Conservation (phyloP, 345 rosid species). For the Gossypium mustelinum region DNA sequence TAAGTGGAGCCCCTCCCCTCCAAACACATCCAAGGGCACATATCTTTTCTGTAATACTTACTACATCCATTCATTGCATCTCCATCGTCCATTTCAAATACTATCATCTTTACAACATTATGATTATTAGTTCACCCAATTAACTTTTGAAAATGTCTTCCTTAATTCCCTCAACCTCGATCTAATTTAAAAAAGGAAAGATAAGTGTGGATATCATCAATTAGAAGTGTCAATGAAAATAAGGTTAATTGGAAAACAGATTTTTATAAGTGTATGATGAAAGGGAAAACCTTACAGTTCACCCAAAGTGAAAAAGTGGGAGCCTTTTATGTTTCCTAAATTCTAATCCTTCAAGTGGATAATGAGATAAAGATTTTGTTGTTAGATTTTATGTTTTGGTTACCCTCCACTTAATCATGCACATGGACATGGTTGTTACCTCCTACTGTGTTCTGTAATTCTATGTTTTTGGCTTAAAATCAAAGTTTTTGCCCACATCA, state of each 20-base stretch:
- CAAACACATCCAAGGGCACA: slow-evolving; percentile 1
- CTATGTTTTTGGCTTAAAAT: slow-evolving; percentile 1
- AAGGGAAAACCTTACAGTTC: no score
- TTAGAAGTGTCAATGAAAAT: no score
- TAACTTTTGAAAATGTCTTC: no score
- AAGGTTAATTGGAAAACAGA: no score
- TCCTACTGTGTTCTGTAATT: not conserved
- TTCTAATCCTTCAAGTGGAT: no score
- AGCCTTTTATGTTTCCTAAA: no score
- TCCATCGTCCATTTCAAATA: not conserved
- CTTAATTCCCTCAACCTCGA: no score
- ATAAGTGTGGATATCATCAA: no score
- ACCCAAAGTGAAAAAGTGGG: no score
- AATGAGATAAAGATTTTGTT: not conserved
- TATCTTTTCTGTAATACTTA: not conserved
- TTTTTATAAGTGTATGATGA: no score
- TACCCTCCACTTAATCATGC: not conserved
- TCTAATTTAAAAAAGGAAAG: no score
- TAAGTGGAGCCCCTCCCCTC: not conserved
- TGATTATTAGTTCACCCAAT: not conserved
- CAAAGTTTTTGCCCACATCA: not conserved
- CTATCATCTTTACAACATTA: not conserved
- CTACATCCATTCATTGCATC: not conserved
- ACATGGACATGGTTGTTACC: not conserved
- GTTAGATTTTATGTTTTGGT: not conserved